Conservation (phyloP, 139 green algal species). For the Micractinium conductrix region DNA sequence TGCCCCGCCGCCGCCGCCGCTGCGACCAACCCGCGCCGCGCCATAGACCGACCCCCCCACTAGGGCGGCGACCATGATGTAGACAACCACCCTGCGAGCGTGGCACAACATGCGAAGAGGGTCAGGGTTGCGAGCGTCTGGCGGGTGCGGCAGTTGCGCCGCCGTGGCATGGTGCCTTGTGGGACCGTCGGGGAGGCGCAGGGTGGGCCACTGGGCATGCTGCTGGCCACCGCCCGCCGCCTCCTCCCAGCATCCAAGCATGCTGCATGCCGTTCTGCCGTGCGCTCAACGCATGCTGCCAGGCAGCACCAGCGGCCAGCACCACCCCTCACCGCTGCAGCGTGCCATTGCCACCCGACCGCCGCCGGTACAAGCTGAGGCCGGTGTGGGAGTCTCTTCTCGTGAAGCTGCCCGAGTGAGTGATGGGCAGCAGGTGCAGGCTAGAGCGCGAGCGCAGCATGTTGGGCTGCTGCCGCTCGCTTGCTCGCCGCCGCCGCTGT, state of each 20-base stretch:
- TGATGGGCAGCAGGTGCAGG: conserved; percentile 31
- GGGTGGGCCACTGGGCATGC: too few relatives aligned
- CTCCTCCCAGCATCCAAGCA: too few relatives aligned
- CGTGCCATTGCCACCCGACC: background rate
- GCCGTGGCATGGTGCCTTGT: too few relatives aligned
- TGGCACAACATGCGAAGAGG: too few relatives aligned
- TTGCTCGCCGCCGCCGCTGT: background rate
- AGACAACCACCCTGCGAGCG: background rate
- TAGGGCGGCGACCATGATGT: background rate
- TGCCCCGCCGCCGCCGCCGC: background rate
- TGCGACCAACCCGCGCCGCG: background rate
- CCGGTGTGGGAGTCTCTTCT: background rate
- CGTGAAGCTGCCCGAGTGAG: background rate
- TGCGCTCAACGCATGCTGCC: background rate
- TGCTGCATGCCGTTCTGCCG: too few relatives aligned
- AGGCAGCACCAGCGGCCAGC: background rate
- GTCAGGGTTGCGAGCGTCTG: too few relatives aligned
- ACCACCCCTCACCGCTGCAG: background rate
- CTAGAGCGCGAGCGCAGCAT: conserved; percentile 24
- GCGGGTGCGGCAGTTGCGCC: too few relatives aligned
- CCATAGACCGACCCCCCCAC: conserved; percentile 3
- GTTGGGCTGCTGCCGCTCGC: background rate
- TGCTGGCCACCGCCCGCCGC: too few relatives aligned
- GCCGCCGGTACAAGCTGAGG: background rate
- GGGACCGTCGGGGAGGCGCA: too few relatives aligned